Evolutionary conservation across 495 filamentous ascomycete genomes (phyloP).

Genomic region (Darksidea phi): DNA sequence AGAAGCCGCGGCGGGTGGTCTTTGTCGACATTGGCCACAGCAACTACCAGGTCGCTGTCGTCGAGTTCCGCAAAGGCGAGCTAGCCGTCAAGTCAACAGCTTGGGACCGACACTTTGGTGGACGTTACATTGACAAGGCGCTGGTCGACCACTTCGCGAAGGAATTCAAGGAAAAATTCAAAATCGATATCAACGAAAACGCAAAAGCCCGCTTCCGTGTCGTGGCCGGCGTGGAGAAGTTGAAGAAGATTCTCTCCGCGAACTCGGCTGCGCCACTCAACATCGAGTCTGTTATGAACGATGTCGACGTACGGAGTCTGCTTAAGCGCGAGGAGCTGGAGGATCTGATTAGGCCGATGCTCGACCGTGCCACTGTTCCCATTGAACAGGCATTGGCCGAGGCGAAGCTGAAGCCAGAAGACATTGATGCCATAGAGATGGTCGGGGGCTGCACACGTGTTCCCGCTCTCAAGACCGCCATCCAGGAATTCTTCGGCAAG

Average conservation of each 20-base stretch:
- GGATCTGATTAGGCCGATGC: constrained; percentile 78
- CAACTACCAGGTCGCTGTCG: constrained; percentile 90
- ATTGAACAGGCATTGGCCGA: constrained; percentile 89
- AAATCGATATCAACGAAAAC: constrained; percentile 70
- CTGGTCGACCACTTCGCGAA: constrained; percentile 90
- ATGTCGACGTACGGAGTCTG: constrained; percentile 84
- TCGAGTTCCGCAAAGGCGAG: constrained; percentile 97
- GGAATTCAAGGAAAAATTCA: constrained; percentile 65
- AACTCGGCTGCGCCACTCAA: constrained; percentile 92
- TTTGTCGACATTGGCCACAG: constrained; percentile 97
- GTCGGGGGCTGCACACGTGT: constrained; percentile 95
- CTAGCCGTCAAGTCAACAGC: constrained; percentile 89
- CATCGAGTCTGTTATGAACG: constrained; percentile 99
- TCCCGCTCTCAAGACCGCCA: constrained; percentile 83
- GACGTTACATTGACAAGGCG: constrained; percentile 93
- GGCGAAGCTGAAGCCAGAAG: constrained; percentile 81
- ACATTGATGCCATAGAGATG: constrained; percentile 92
- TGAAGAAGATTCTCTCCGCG: constrained; percentile 98
- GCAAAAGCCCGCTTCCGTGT: constrained; percentile 85
- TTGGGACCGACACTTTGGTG: constrained; percentile 94
- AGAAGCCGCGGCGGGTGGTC: constrained; percentile 87
- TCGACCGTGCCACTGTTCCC: constrained; percentile 69
- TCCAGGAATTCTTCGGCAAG: constrained; percentile 90
- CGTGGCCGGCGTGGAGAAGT: constrained; percentile 84
- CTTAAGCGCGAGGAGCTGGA: constrained; percentile 95